Base-by-base conservation (phyloP, 148 eudicot species). In the Persicaria maculosa region DNA sequence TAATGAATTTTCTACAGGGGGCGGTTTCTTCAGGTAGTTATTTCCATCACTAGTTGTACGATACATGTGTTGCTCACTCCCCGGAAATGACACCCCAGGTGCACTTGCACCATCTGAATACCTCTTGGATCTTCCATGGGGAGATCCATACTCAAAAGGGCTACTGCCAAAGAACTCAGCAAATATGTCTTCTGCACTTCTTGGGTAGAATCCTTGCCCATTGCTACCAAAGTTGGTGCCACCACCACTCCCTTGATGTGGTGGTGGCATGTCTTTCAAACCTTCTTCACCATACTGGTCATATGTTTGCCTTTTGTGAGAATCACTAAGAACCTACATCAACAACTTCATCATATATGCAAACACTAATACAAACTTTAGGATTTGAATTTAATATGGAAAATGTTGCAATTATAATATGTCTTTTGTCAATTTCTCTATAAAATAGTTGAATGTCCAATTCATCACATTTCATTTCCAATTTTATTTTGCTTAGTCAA, bases 241-340 rank as follows among this genome's bases (percentile, higher is more conserved):
- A 16, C 77, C 68, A 5, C 86, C 72, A 31, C 88, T 84, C 7
- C 50, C 15, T 7, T 22, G 52, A 12, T 40, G 69, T n/a, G 88
- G 78, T 6, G 84, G 84, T 7, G 87, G 91, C 85, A 70, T 81
- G 77, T 89, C 90, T 69, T 86, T 91, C 44, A 93, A 72, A 17
- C 98, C 98, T 77, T 93, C 97, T 86, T 91, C 98, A 16, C 98
- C 98, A 73, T 87, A 75, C 54, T 88, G 94, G 70, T 92, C 97
- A 72, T 88, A 92, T 12, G 77, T 70, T 58, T 79, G 76, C 50
- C 92, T 80, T 73, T 84, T 92, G 16, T 88, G 80, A 43, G 92
- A 90, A 77, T 92, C 94, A 67, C 97, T 92, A 65, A 92, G 69
- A 50, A 92, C 90, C 97, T 89, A 77, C 59, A 73, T 12, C 36